These are phyloP conservation scores for Agroathelia rolfsii DNA, from an alignment of 1,284 basidiomycete species.

Conservation along the genomic window DNA sequence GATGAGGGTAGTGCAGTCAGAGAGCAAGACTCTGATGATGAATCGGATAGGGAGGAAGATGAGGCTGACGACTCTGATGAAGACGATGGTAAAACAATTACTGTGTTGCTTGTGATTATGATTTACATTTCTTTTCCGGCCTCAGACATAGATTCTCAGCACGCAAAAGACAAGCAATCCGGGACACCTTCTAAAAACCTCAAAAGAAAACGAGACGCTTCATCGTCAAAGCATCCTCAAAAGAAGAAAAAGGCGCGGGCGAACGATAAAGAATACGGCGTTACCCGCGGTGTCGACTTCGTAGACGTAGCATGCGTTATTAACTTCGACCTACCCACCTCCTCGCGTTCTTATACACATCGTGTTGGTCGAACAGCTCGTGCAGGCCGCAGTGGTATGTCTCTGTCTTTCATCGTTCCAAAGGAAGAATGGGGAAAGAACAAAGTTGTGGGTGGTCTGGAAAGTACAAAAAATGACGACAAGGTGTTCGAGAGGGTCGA, in stretches of 20 bases:
- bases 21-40: conserved; percentile 41
- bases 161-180: conserved; percentile 6
- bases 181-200: conserved; percentile 23
- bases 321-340: conserved; percentile 94
- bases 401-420: conserved; percentile 86
- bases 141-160: conserved; percentile 11
- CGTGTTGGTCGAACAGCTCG: conserved; percentile 94
- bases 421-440: conserved; percentile 69
- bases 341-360: conserved; percentile 89
- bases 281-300: conserved; percentile 96
- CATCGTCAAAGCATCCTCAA: too few relatives aligned
- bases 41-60: conserved; percentile 27
- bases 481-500: conserved; percentile 71
- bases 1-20: conserved; percentile 67
- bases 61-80: conserved; percentile 26
- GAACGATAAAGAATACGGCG: conserved; percentile 78
- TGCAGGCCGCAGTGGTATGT: conserved; percentile 88
- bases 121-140: too few relatives aligned
- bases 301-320: conserved; percentile 95
- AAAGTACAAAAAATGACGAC: conserved; percentile 70
- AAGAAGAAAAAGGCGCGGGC: conserved; percentile 26
- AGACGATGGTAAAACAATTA: too few relatives aligned
- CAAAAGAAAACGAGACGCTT: conserved; percentile 26
- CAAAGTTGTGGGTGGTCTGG: conserved; percentile 56
- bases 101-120: neutral